These are phyloP conservation scores for Hortaea sp. DNA, from an alignment of 2,329 filamentous ascomycete genomes.

Conservation along the genomic window DNA sequence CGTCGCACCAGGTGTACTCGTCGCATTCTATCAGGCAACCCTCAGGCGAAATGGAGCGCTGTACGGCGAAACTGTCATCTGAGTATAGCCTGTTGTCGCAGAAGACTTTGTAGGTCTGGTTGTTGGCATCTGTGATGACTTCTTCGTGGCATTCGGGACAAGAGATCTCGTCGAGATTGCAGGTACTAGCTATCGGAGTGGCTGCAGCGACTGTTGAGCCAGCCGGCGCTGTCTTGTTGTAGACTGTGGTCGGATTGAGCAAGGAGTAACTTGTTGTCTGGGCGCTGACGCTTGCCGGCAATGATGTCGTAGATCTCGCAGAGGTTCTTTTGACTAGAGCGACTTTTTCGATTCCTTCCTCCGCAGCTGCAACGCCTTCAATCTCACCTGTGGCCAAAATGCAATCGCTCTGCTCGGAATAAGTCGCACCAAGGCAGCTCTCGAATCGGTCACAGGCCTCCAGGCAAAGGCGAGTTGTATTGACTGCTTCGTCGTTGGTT, in stretches of 20 bases:
- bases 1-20: conserved; percentile 11
- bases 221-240: neutral
- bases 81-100: conserved; percentile 6
- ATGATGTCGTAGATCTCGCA: neutral
- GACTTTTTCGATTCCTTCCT: neutral
- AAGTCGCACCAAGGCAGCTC: conserved; percentile 3
- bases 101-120: conserved; percentile 5
- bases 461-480: conserved; percentile 10
- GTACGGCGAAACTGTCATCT: conserved; percentile 1
- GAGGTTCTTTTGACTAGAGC: neutral
- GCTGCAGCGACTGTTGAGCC: neutral
- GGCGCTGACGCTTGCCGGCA: neutral
- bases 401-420: neutral
- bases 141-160: conserved; percentile 6
- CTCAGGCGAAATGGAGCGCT: conserved; percentile 1
- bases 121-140: neutral
- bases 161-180: conserved; percentile 2
- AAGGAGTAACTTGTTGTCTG: neutral
- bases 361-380: neutral
- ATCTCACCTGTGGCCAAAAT: neutral
- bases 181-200: neutral
- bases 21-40: conserved; percentile 6
- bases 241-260: neutral
- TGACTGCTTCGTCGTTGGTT: neutral
- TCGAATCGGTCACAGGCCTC: conserved; percentile 15